Evolutionary conservation across 108 stramenopile species (phyloP), one percentile per base, ranked within the genome.

Genomic region (Stephanodiscus triporus): DNA sequence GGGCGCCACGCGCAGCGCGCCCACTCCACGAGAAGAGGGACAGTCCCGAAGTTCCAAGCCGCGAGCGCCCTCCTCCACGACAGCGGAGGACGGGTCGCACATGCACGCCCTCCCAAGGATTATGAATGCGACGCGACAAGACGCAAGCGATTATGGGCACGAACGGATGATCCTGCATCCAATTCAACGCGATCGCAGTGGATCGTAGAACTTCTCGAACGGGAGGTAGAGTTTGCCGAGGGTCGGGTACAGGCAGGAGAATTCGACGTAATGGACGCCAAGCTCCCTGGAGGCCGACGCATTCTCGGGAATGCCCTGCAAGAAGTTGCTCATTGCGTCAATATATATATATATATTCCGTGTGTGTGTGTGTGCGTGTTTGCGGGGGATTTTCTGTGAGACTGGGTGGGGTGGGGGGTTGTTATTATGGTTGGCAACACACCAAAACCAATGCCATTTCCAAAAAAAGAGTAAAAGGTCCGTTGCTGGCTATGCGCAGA

Each of bases 21-120:
- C 98, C 22, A 94, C n/a, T 83, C 65, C 81, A 73, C 5, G 91
- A 93, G 80, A 99, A 99, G 64, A 92, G 71, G 32, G 84, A 79
- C 64, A 99, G 84, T 8, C 70, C n/a, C 36, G 34, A 96, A 72
- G 74, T 99, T 99, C 98, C 98, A 99, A 13, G 64, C 42, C 10
- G 92, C 88, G 70, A 94, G 48, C 16, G 77, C 53, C 10, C 55
- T 67, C 48, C 95, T 66, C 92, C 89, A 91, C 24, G 83, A 84
- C 80, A 81, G 88, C 4, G 91, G 77, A 20, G 83, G 77, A 6
- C 84, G 75, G n/a, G 63, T 87, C 6, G 68, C n/a, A 34, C 76
- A 86, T 78, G 76, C 54, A 48, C 10, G 74, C 37, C 40, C 70
- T 65, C 13, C 85, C 85, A 11, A 43, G 27, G 17, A 84, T 38